Conservation (phyloP, 805 yeast species). For the Wickerhamiella azymoides region DNA sequence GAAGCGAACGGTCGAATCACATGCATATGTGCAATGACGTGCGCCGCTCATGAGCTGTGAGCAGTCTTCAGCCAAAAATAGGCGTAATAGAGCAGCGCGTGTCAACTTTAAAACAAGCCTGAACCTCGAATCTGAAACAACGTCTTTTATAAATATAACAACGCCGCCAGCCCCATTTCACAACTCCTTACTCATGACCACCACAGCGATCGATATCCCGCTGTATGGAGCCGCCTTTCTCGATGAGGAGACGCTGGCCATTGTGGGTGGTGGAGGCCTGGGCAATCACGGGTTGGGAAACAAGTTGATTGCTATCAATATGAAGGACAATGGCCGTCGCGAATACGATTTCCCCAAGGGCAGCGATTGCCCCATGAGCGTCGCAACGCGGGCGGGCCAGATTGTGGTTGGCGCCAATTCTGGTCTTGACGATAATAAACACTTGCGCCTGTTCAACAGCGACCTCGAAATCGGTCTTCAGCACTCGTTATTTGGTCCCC, state of each 20-base stretch:
- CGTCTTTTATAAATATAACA: not conserved
- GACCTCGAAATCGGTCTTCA: not conserved
- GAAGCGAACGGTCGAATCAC: not conserved
- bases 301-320: slow-evolving; percentile 33
- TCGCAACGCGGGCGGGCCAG: not conserved
- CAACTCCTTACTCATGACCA: not conserved
- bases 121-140: too few species aligned
- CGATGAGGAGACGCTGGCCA: slow-evolving; percentile 44
- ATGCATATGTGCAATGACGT: not conserved
- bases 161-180: not conserved
- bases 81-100: not conserved
- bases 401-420: slow-evolving; percentile 1
- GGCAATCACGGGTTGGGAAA: slow-evolving; percentile 82
- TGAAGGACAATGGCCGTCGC: slow-evolving; percentile 7
- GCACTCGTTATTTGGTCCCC: not conserved
- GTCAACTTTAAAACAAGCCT: too few species aligned
- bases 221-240: slow-evolving; percentile 66
- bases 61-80: too few species aligned
- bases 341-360: slow-evolving; percentile 5
- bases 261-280: slow-evolving; percentile 94
- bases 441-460: not conserved
- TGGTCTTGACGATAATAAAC: not conserved
- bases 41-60: not conserved
- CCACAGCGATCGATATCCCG: slow-evolving; percentile 30
- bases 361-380: slow-evolving; percentile 6